A percentile compares a stretch with the other conserved stretches of the same genome.
These are phyloP conservation scores for Hanseniaspora thailandica DNA, from an alignment of 805 yeast species.

Conservation along the genomic window DNA sequence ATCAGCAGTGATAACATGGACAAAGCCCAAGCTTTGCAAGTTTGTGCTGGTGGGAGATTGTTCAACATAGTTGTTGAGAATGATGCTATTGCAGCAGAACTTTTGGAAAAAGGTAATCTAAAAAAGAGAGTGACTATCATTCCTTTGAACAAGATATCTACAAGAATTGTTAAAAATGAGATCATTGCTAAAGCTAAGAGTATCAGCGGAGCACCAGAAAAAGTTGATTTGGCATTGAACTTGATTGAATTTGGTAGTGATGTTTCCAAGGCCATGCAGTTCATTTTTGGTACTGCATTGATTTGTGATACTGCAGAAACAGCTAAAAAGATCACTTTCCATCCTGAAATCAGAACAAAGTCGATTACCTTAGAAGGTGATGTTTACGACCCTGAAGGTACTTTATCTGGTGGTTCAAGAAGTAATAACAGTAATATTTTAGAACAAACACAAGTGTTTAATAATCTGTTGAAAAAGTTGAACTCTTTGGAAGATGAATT, in stretches of 20 bases:
- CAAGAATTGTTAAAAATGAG: conserved; percentile 43
- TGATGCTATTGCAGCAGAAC: conserved; percentile 70
- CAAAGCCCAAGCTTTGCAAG: conserved; percentile 74
- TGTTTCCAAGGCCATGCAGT: conserved; percentile 73
- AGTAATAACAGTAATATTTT: conserved; percentile 43
- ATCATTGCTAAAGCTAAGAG: conserved; percentile 52
- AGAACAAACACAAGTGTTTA: conserved; percentile 54
- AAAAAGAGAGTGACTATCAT: conserved; percentile 78
- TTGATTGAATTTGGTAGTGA: conserved; percentile 63
- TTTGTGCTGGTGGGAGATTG: conserved; percentile 84
- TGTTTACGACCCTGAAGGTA: conserved; percentile 90
- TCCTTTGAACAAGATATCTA: conserved; percentile 75
- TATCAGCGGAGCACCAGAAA: conserved; percentile 50
- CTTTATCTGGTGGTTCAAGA: conserved; percentile 89
- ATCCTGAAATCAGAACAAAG: conserved; percentile 65
- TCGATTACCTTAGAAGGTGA: conserved; percentile 90
- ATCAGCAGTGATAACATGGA: conserved; percentile 45
- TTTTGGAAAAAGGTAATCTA: conserved; percentile 67
- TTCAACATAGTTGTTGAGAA: conserved; percentile 86
- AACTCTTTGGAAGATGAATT: conserved; percentile 36
- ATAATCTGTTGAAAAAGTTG: conserved; percentile 34
- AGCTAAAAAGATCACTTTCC: conserved; percentile 79
- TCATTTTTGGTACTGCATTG: conserved; percentile 80
- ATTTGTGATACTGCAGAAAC: conserved; percentile 79
- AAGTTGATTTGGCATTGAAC: conserved; percentile 81